A percentile compares a stretch with the other conserved stretches of the same genome.
phyloP scores from a whole-genome alignment of 768 basidiomycete genomes.

The Brasilioporus rufonigricans region DNA sequence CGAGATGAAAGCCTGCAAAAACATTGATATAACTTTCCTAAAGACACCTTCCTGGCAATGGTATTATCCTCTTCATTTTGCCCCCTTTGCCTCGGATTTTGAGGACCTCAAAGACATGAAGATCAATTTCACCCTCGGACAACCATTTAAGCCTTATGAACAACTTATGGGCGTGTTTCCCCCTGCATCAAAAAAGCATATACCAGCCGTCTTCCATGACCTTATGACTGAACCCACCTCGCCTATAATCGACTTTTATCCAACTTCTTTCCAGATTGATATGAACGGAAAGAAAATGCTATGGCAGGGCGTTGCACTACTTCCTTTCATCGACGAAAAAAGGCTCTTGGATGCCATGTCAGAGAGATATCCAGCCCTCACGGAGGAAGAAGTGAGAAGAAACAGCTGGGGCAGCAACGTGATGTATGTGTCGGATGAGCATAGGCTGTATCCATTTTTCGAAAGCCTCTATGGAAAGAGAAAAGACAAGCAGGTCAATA shows the following conservation, averaged over 20 bases:
- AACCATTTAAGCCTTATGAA: constrained; percentile 95
- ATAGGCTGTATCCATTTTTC: constrained; percentile 83
- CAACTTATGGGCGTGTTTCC: constrained; percentile 99
- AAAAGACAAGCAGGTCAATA: constrained; percentile 68
- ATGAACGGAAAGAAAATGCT: constrained; percentile 99
- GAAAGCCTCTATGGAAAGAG: constrained; percentile 90
- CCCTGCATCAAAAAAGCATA: constrained; percentile 79
- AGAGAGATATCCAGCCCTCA: constrained; percentile 57
- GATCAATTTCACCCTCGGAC: constrained; percentile 73
- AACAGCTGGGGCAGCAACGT: constrained; percentile 85
- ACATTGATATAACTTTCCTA: constrained; percentile 19
- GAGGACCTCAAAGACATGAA: constrained; percentile 73
- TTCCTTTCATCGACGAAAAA: constrained; percentile 91
- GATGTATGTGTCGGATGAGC: constrained; percentile 80
- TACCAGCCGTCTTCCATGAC: constrained; percentile 79
- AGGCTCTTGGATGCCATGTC: constrained; percentile 85
- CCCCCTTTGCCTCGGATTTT: constrained; percentile 96
- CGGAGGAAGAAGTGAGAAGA: constrained; percentile 77
- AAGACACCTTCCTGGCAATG: constrained; percentile 96
- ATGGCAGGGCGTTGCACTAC: constrained; percentile 96
- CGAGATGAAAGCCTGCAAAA: not conserved
- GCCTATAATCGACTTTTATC: constrained; percentile 96
- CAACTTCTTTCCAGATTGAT: constrained; percentile 87
- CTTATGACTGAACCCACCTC: constrained; percentile 88
- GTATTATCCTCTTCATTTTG: constrained; percentile 99